phyloP scores from a whole-genome alignment of 164 flowering plant species.

The Vitis riparia region DNA sequence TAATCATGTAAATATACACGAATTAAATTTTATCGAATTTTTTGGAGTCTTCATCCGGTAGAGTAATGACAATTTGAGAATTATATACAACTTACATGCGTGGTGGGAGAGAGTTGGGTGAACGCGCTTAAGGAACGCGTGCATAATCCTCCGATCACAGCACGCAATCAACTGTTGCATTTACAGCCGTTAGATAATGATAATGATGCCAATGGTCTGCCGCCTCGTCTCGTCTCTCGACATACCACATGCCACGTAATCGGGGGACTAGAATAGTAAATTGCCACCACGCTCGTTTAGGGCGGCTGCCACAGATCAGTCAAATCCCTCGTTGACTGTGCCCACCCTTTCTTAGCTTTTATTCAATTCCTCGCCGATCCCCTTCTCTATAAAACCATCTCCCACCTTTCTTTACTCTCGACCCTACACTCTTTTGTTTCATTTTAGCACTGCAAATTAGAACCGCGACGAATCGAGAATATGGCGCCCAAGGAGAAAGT shows the following conservation, averaged over 20 bases:
- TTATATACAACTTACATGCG: no score
- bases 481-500: slow-evolving; percentile 39
- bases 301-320: slow-evolving; percentile 51
- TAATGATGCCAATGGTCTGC: slow-evolving; percentile 5
- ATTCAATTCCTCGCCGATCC: slow-evolving; percentile 11
- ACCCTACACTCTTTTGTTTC: background rate
- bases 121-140: background rate
- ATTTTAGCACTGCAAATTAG: background rate
- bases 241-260: slow-evolving; percentile 31
- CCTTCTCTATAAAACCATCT: slow-evolving; percentile 17
- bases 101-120: background rate
- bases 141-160: background rate
- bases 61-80: no score
- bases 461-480: background rate
- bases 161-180: slow-evolving; percentile 14
- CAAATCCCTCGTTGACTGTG: slow-evolving; percentile 42
- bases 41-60: no score
- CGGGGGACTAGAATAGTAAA: slow-evolving; percentile 14
- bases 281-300: slow-evolving; percentile 22
- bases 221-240: slow-evolving; percentile 2
- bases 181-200: slow-evolving; percentile 21
- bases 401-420: background rate
- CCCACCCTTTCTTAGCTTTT: background rate
- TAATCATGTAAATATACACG: no score
- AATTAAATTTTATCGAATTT: no score